Percentiles rank a stretch among this genome's conserved stretches.
phyloP scores from a whole-genome alignment of 257 asterid species.

The Leonotis leonurus region DNA sequence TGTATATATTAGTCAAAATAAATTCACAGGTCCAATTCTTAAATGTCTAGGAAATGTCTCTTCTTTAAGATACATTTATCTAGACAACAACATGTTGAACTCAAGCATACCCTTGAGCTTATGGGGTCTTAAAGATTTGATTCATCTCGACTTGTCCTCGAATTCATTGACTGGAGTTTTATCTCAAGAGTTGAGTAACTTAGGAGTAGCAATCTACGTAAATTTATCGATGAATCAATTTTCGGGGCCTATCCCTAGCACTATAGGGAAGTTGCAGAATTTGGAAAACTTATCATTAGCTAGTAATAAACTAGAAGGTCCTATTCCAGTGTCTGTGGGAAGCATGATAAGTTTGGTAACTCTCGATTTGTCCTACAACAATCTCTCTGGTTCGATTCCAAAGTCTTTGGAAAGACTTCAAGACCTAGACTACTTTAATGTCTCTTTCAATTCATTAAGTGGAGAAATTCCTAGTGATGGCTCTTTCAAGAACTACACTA shows the following conservation, averaged over 20 bases:
- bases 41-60: slow-evolving; percentile 21
- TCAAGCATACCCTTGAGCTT: slow-evolving; percentile 15
- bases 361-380: slow-evolving; percentile 15
- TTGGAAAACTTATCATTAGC: too few relatives aligned
- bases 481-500: slow-evolving; percentile 18
- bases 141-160: slow-evolving; percentile 16
- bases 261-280: too few relatives aligned
- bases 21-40: slow-evolving; percentile 19
- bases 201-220: background rate
- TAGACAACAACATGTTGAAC: slow-evolving; percentile 13
- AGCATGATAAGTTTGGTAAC: slow-evolving; percentile 9
- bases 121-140: slow-evolving; percentile 14
- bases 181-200: slow-evolving; percentile 1
- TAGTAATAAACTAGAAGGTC: background rate
- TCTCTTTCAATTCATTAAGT: background rate
- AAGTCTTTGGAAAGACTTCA: slow-evolving; percentile 11
- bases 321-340: slow-evolving; percentile 20
- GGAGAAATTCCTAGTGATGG: slow-evolving; percentile 30
- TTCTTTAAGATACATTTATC: slow-evolving; percentile 10
- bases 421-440: slow-evolving; percentile 16
- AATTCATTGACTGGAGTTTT: slow-evolving; percentile 23
- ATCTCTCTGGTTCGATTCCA: slow-evolving; percentile 25
- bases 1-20: too few relatives aligned
- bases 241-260: slow-evolving; percentile 23
- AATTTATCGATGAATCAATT: slow-evolving; percentile 24